These are phyloP conservation scores for Eimeria tenella DNA, from an alignment of 169 alveolate genomes.

Conservation along the genomic window DNA sequence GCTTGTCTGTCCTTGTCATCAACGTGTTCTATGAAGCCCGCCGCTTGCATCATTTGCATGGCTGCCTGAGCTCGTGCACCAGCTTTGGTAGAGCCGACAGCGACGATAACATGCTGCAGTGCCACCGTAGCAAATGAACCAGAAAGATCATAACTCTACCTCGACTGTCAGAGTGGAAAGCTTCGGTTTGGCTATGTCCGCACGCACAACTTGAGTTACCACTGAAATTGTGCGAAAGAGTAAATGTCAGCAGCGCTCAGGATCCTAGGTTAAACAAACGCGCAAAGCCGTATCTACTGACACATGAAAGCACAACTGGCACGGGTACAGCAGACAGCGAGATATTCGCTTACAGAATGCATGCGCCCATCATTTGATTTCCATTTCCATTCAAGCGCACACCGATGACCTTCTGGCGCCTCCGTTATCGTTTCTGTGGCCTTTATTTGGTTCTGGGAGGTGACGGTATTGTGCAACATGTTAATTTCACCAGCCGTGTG, in stretches of 20 bases:
- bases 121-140: background rate
- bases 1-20: slow-evolving; percentile 74
- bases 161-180: too few relatives aligned
- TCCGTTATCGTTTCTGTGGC: slow-evolving; percentile 70
- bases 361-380: slow-evolving; percentile 61
- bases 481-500: slow-evolving; percentile 79
- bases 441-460: slow-evolving; percentile 61
- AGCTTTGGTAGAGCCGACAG: slow-evolving; percentile 75
- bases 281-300: background rate
- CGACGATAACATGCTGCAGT: slow-evolving; percentile 56
- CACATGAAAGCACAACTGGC: background rate
- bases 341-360: slow-evolving; percentile 42
- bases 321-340: too few relatives aligned
- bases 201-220: too few relatives aligned
- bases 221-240: too few relatives aligned
- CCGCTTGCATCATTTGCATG: slow-evolving; percentile 73
- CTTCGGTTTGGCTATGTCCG: too few relatives aligned
- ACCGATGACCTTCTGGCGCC: slow-evolving; percentile 74
- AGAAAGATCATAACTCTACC: background rate
- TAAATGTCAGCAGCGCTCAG: too few relatives aligned
- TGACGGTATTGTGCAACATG: slow-evolving; percentile 70
- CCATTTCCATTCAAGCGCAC: slow-evolving; percentile 78
- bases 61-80: slow-evolving; percentile 79
- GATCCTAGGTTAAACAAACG: background rate
- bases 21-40: slow-evolving; percentile 77